A percentile compares a stretch with the other conserved stretches of the same genome.
Evolutionary conservation across 352 stramenopile genomes (phyloP).

Genomic region (Plasmopara viticola): DNA sequence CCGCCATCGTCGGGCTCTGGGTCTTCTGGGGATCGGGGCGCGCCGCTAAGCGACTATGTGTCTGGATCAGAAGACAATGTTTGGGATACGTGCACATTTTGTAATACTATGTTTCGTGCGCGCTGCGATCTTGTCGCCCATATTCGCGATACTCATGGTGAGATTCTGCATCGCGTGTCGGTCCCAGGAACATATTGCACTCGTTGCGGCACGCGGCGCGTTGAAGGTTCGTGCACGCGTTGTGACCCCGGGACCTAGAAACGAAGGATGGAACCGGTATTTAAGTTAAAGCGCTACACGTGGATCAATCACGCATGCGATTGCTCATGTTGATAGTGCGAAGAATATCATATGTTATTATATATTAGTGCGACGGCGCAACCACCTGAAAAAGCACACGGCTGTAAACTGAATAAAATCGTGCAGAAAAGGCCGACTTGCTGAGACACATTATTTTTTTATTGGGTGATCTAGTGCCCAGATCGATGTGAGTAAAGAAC

Average conservation of each 20-base stretch:
- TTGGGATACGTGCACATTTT: conserved; percentile 52
- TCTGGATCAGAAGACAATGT: conserved; percentile 27
- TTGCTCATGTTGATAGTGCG: conserved; percentile 7
- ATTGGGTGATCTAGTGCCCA: too few species aligned
- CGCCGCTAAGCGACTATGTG: conserved; percentile 3
- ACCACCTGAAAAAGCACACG: too few species aligned
- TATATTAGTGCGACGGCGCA: too few species aligned
- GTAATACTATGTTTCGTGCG: conserved; percentile 32
- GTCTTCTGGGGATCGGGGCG: background rate
- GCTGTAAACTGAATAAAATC: too few species aligned
- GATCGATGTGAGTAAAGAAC: too few species aligned
- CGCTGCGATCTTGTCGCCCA: conserved; percentile 37
- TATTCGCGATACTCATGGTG: conserved; percentile 47
- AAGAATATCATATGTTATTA: background rate
- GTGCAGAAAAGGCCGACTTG: too few species aligned
- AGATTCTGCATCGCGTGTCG: conserved; percentile 45
- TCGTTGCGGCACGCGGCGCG: conserved; percentile 35
- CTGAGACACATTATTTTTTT: too few species aligned
- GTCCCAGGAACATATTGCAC: conserved; percentile 47
- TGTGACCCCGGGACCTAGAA: conserved; percentile 20
- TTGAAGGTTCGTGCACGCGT: conserved; percentile 35
- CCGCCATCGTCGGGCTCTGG: conserved; percentile 7
- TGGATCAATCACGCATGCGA: background rate
- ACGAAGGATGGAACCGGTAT: conserved; percentile 10
- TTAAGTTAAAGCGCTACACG: conserved; percentile 15